phyloP scores from a whole-genome alignment of 805 yeast species.

The Barnettozyma wickerhamii region DNA sequence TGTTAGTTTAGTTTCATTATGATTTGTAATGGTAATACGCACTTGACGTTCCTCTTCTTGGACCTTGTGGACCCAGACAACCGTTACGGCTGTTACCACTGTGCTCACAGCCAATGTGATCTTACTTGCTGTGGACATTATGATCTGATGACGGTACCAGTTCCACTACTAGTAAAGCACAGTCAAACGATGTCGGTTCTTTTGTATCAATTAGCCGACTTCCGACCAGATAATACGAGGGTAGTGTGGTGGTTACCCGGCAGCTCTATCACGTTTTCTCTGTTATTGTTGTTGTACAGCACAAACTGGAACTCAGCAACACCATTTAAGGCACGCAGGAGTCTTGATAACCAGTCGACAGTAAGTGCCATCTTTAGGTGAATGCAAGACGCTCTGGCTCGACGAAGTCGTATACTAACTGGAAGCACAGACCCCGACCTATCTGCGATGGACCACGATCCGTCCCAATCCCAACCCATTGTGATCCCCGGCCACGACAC shows the following conservation, averaged over 20 bases:
- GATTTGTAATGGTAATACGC: too few relatives aligned
- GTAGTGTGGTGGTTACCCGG: not conserved
- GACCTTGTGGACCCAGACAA: conserved; percentile 63
- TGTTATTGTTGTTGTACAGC: not conserved
- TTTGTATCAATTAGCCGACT: too few relatives aligned
- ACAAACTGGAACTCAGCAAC: not conserved
- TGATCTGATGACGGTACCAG: too few relatives aligned
- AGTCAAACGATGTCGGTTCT: too few relatives aligned
- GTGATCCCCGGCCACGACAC: conserved; percentile 27
- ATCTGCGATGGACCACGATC: conserved; percentile 6
- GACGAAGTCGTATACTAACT: not conserved
- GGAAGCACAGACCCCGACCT: not conserved
- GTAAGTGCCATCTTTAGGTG: too few relatives aligned
- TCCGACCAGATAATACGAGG: too few relatives aligned
- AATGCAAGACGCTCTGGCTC: too few relatives aligned
- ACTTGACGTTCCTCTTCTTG: conserved; percentile 67
- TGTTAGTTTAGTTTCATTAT: too few relatives aligned
- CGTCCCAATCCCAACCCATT: conserved; percentile 22
- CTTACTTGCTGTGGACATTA: conserved; percentile 85
- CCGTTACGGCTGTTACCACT: conserved; percentile 51
- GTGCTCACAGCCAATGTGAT: conserved; percentile 62
- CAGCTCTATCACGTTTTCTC: conserved; percentile 5
- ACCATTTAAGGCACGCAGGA: not conserved
- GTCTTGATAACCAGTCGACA: too few relatives aligned
- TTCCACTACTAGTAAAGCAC: too few relatives aligned